phyloP scores from a whole-genome alignment of 208 protist species.

The Trypanosoma congolense region DNA sequence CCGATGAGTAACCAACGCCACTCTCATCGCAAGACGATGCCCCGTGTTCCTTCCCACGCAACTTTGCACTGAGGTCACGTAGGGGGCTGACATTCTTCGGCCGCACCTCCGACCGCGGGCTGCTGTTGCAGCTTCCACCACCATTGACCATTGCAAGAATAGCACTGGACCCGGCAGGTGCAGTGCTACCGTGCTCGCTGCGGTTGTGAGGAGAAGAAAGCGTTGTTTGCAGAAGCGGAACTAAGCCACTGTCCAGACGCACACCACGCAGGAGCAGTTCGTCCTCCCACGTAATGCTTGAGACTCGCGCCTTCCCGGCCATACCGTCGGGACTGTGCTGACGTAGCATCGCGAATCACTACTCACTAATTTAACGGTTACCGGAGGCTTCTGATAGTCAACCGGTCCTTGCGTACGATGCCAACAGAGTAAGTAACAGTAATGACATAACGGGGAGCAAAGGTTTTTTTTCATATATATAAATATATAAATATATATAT shows the following conservation, averaged over 20 bases:
- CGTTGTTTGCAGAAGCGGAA: slow-evolving; percentile 27
- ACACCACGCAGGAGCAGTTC: slow-evolving; percentile 51
- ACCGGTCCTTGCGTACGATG: no score
- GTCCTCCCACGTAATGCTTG: slow-evolving; percentile 39
- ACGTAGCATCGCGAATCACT: neutral
- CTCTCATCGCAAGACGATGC: slow-evolving; percentile 4
- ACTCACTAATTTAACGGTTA: neutral
- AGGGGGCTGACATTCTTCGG: slow-evolving; percentile 1
- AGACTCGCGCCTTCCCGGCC: neutral
- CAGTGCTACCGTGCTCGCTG: neutral
- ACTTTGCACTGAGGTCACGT: slow-evolving; percentile 10
- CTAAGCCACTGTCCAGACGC: slow-evolving; percentile 41
- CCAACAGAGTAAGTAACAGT: no score
- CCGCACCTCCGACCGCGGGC: neutral
- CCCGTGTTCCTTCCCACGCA: neutral
- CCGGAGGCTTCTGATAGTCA: neutral
- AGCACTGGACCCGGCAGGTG: slow-evolving; percentile 6
- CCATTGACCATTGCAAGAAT: slow-evolving; percentile 1
- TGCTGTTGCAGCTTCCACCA: neutral
- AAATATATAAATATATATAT: no score
- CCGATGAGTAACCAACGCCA: slow-evolving; percentile 10
- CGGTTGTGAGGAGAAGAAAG: slow-evolving; percentile 14
- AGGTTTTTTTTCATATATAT: no score
- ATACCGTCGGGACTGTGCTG: slow-evolving; percentile 7
- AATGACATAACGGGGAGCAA: no score